Evolutionary conservation across 2,329 filamentous ascomycete genomes (phyloP).

Genomic region (Meredithiella fracta): DNA sequence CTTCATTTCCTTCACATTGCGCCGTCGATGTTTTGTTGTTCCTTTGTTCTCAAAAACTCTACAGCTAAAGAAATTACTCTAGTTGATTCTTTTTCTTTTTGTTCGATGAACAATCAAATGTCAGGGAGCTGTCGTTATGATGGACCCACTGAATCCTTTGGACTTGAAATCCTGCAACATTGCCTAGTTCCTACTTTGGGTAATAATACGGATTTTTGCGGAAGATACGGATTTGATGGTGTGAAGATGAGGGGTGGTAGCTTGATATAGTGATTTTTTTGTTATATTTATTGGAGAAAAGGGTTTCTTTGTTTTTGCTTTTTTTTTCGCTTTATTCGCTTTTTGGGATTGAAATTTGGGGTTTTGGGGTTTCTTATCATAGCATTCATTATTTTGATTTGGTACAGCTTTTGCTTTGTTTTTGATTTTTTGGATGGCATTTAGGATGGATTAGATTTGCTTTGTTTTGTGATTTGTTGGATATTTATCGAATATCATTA

Average conservation of each 20-base stretch:
- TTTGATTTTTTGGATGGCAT: background rate
- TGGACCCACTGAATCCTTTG: background rate
- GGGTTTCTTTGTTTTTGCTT: slow-evolving; percentile 7
- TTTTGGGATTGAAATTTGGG: slow-evolving; percentile 8
- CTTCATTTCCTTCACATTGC: too few relatives aligned
- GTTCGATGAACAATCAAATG: background rate
- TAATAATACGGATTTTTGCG: background rate
- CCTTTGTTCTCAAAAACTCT: too few relatives aligned
- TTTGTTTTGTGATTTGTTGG: background rate
- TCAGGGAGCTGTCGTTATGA: background rate
- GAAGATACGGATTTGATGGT: background rate
- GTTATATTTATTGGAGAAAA: slow-evolving; percentile 12
- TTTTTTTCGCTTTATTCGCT: slow-evolving; percentile 6
- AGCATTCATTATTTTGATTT: background rate
- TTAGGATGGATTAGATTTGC: slow-evolving; percentile 2
- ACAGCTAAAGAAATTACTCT: too few relatives aligned
- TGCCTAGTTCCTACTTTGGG: background rate
- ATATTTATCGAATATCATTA: background rate
- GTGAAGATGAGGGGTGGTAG: background rate
- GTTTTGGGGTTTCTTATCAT: background rate
- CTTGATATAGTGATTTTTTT: slow-evolving; percentile 5
- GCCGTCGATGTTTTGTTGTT: too few relatives aligned
- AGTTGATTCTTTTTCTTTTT: background rate
- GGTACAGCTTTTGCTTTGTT: slow-evolving; percentile 1
- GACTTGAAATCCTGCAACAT: background rate